Evolutionary conservation across 495 filamentous ascomycete genomes (phyloP), one percentile per base, ranked within the genome.

Genomic region (Lophiostoma macrostomum): DNA sequence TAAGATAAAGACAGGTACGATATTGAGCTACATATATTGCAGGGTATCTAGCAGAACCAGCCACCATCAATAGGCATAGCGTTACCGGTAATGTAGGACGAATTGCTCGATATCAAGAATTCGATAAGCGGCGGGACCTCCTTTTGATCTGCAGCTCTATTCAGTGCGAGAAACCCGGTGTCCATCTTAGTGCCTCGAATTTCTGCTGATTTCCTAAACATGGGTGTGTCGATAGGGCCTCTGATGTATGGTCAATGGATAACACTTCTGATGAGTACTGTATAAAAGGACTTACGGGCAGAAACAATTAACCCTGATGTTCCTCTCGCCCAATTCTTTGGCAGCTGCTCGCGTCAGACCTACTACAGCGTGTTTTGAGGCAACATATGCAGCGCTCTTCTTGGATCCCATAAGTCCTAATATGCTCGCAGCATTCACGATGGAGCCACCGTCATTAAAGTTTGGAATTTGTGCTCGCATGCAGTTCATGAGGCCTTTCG

Each of bases 321-420:
- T 71, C 41, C 71, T 73, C 27, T 56, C 49, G 10, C 79, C 80
- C 44, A 74, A 73, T 64, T 85, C 80, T 46, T 74, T 77, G 1
- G 82, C 81, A n/a, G 79, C 80, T 4, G 72, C 67, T 53, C 68
- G 75, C 12, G 80, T 83, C 60, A 86, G 63, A n/a, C 80, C 83
- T 25, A 82, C 69, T 34, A 86, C 74, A 10, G 32, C 63, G 44
- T 60, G 60, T 59, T 84, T 84, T 23, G 74, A 80, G 6, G 81
- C 73, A 40, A 69, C 71, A 65, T 85, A 85, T 22, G 77, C 75
- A 4, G 70, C 71, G 65, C 72, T 67, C 27, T 73, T 70, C 16
- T 72, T 45, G 59, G 69, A 69, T 50, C 81, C 81, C 42, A 69
- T 69, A 13, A 83, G 36, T 0, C 81, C 82, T 18, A 77, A 73